Percentiles rank a stretch among this genome's conserved stretches.
Conservation (phyloP, 2,329 filamentous ascomycete species). For the Botryotinia narcissicola region DNA sequence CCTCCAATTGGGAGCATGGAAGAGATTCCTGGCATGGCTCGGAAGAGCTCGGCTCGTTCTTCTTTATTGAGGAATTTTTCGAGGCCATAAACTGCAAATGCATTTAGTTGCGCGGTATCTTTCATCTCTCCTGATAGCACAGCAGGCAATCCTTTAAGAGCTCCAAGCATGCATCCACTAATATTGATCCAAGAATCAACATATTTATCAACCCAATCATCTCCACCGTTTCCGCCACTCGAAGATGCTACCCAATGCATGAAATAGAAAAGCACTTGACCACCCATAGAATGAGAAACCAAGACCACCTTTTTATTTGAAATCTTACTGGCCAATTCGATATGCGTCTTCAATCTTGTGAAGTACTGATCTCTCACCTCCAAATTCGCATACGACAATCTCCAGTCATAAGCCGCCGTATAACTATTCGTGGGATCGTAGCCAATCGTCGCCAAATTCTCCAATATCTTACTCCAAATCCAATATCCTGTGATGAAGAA, state of each 20-base stretch:
- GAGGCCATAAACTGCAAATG: slow-evolving; percentile 93
- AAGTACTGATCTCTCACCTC: slow-evolving; percentile 94
- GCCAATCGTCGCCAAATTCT: slow-evolving; percentile 92
- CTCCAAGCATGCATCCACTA: slow-evolving; percentile 95
- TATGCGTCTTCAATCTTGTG: slow-evolving; percentile 81
- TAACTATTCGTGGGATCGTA: slow-evolving; percentile 82
- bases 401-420: slow-evolving; percentile 82
- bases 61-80: slow-evolving; percentile 92
- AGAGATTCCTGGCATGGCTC: slow-evolving; percentile 93
- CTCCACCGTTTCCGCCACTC: slow-evolving; percentile 75
- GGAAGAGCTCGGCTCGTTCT: slow-evolving; percentile 89
- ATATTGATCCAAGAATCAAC: slow-evolving; percentile 98
- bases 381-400: slow-evolving; percentile 83
- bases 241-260: slow-evolving; percentile 75
- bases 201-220: slow-evolving; percentile 84
- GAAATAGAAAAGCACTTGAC: slow-evolving; percentile 86
- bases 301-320: slow-evolving; percentile 78
- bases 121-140: slow-evolving; percentile 97
- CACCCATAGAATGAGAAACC: slow-evolving; percentile 95
- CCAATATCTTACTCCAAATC: slow-evolving; percentile 93
- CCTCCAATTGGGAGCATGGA: slow-evolving; percentile 96
- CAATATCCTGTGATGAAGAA: slow-evolving; percentile 92
- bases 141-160: slow-evolving; percentile 85
- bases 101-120: slow-evolving; percentile 93
- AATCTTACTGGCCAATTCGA: slow-evolving; percentile 77